A percentile compares a stretch with the other conserved stretches of the same genome.
Conservation (phyloP, 2,329 filamentous ascomycete genomes). For the Juglanconis oblonga region DNA sequence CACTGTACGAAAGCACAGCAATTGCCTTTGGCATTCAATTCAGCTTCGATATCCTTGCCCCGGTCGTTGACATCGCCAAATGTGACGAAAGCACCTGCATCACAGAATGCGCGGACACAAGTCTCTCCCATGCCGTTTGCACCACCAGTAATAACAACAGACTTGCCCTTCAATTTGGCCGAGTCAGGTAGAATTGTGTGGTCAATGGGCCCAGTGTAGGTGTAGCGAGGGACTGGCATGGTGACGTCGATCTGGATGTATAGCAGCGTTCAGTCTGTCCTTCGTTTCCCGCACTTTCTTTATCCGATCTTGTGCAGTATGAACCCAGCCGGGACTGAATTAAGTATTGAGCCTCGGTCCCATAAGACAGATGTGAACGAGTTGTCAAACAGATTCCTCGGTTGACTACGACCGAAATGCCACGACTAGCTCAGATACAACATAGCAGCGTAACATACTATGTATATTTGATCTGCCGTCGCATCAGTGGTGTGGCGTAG, state of each 20-base stretch:
- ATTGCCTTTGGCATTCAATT: conserved; percentile 26
- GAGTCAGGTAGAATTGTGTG: conserved; percentile 33
- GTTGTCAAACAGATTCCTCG: too few species aligned
- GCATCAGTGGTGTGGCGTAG: too few species aligned
- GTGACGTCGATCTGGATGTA: background rate
- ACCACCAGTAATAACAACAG: conserved; percentile 47
- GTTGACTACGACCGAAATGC: too few species aligned
- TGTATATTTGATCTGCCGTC: too few species aligned
- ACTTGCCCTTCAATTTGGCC: conserved; percentile 38
- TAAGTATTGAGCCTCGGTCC: too few species aligned
- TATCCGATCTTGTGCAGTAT: too few species aligned
- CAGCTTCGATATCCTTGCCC: conserved; percentile 29
- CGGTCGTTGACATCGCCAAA: conserved; percentile 37
- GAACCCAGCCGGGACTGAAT: too few species aligned
- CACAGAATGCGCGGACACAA: conserved; percentile 32
- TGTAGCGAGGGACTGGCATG: conserved; percentile 26
- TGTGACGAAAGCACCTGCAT: conserved; percentile 38
- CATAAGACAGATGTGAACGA: too few species aligned
- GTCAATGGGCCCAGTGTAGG: conserved; percentile 33
- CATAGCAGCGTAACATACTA: too few species aligned
- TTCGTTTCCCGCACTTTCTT: too few species aligned
- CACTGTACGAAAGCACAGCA: conserved; percentile 35
- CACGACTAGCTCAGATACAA: too few species aligned
- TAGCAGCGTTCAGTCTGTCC: too few species aligned
- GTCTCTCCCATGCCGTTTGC: conserved; percentile 39